phyloP scores from a whole-genome alignment of 1,139 yeast genomes.

The Magnusiomyces tetraspermus region DNA sequence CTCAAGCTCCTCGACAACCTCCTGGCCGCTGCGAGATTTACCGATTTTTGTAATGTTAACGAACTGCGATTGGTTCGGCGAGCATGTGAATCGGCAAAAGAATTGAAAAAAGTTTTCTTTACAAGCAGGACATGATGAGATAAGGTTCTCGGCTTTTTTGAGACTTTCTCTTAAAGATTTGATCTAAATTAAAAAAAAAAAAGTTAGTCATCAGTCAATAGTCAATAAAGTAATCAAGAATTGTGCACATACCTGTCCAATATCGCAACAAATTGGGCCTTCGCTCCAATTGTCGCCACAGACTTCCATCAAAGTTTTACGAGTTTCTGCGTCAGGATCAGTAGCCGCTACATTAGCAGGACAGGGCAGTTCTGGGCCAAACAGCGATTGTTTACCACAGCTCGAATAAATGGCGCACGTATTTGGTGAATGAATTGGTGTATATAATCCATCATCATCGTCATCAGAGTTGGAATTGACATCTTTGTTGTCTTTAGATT shows the following conservation, averaged over 20 bases:
- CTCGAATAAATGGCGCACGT: constrained; percentile 40
- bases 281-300: constrained; percentile 63
- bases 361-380: constrained; percentile 77
- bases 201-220: background rate
- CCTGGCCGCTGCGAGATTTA: constrained; percentile 45
- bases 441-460: background rate
- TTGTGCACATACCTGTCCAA: constrained; percentile 36
- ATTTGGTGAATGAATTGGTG: constrained; percentile 29
- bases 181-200: constrained; percentile 11
- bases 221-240: background rate
- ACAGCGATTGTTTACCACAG: constrained; percentile 75
- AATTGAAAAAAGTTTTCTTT: constrained; percentile 72
- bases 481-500: background rate
- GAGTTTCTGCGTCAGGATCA: constrained; percentile 39
- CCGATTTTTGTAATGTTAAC: constrained; percentile 54
- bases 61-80: constrained; percentile 71
- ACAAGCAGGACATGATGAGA: constrained; percentile 94
- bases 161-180: constrained; percentile 43
- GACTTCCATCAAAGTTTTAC: constrained; percentile 42
- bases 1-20: constrained; percentile 62
- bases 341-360: constrained; percentile 46
- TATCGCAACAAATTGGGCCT: constrained; percentile 45
- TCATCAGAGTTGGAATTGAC: background rate
- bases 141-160: constrained; percentile 65
- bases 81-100: constrained; percentile 85